Percentiles rank a stretch among this genome's conserved stretches.
These are phyloP conservation scores for Hypoxylon sp. DNA, from an alignment of 2,329 filamentous ascomycete species.

Conservation along the genomic window DNA sequence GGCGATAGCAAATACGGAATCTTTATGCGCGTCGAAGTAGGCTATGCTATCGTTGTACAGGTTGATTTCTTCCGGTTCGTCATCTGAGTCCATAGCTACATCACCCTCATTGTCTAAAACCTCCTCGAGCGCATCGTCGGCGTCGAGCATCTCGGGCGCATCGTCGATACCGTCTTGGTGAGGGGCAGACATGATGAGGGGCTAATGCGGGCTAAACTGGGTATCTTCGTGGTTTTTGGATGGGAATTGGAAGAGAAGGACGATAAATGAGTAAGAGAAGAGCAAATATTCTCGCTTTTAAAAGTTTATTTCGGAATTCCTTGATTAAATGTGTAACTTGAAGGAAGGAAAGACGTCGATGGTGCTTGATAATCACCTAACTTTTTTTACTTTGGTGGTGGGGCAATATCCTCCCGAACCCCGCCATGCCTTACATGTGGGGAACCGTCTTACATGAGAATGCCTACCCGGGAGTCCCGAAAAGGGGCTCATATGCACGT, in stretches of 20 bases:
- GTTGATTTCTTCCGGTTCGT: conserved; percentile 74
- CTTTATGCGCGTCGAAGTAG: conserved; percentile 89
- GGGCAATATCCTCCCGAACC: conserved; percentile 34
- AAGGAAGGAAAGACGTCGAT: conserved; percentile 20
- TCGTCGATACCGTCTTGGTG: conserved; percentile 59
- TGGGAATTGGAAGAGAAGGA: no score
- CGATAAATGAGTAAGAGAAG: no score
- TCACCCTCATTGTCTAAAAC: conserved; percentile 67
- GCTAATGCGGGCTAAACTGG: background rate
- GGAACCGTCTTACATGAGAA: background rate
- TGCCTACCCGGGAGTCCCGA: conserved; percentile 9
- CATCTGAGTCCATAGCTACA: conserved; percentile 81
- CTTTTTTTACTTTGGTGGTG: conserved; percentile 37
- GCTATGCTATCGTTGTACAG: conserved; percentile 92
- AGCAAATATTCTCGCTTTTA: conserved; percentile 2
- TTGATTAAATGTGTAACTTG: conserved; percentile 15
- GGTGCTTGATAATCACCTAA: conserved; percentile 41
- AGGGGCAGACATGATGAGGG: conserved; percentile 46
- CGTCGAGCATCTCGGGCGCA: conserved; percentile 76
- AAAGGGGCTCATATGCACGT: conserved; percentile 5
- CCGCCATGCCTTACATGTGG: conserved; percentile 32
- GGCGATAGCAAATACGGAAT: conserved; percentile 94
- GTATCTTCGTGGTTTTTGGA: conserved; percentile 1
- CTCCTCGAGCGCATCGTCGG: conserved; percentile 81
- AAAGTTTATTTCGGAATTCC: conserved; percentile 1